Base-by-base conservation (phyloP, 257 asterid genomes). In the Petunia axillaris region DNA sequence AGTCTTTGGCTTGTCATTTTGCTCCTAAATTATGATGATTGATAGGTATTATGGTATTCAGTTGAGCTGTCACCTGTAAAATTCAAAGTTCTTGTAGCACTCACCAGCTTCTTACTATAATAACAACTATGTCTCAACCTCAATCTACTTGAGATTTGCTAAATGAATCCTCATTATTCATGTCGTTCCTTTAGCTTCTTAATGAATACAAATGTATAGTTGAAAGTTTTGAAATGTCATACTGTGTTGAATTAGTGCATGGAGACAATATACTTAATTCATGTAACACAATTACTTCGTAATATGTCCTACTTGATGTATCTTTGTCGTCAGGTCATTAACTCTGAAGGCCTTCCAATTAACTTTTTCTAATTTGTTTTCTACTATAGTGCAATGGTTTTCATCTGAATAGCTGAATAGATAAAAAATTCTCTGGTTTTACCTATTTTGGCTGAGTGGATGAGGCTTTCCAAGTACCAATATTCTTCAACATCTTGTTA, bases 341-440 rank as follows among this genome's bases (percentile, higher is more conserved):
- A 62, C 50, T 50, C 43, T 73, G 46, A 73, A 73, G 62, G 78
- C 62, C 62, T 73, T 71, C 50, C 50, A 40, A 50, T 50, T 71
- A 25, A 9, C 46, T 62, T 25, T 25, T 6, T 48, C 2, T 73
- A 6, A 11, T 35, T 71, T 73, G 62, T 73, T 71, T 35, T 50
- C 44, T 73, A 73, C 62, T 35, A n/a, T 73, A 36, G 25, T 5
- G 2, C 77, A 35, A 48, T 67, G 78, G 8, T 73, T 73, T 35
- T 73, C 14, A 50, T 73, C 62, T 50, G 39, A 71, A 50, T 50
- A 36, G 16, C 46, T 25, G 46, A 73, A 50, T 43, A 73, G 36
- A 11, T 35, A 44, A 62, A 50, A 60, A 73, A 50, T 50, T 73
- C 46, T 70, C 36, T 2, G 60, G 25, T 71, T 71, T 71, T 71